phyloP scores from a whole-genome alignment of 2,329 filamentous ascomycete species.

The Aureobasidium sp. region DNA sequence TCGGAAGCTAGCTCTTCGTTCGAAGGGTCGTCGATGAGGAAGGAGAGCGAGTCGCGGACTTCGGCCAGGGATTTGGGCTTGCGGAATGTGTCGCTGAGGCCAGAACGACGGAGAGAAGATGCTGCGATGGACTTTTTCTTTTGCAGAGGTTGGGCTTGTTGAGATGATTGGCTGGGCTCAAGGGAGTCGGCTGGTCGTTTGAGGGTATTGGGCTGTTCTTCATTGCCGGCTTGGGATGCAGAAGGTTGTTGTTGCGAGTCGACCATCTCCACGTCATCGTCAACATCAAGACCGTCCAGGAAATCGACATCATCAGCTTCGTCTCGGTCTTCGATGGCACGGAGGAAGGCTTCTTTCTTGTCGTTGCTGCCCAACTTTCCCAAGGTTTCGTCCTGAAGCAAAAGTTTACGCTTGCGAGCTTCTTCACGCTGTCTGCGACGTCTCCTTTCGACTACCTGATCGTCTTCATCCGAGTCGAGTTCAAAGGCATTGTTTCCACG shows the following conservation, averaged over 20 bases:
- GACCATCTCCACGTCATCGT: slow-evolving; percentile 31
- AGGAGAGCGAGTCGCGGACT: slow-evolving; percentile 74
- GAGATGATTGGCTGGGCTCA: not conserved
- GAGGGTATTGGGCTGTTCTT: slow-evolving; percentile 15
- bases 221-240: not conserved
- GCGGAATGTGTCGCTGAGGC: slow-evolving; percentile 32
- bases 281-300: slow-evolving; percentile 46
- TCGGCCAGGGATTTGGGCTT: slow-evolving; percentile 70
- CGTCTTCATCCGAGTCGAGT: slow-evolving; percentile 76
- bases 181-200: slow-evolving; percentile 28
- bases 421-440: slow-evolving; percentile 80
- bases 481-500: slow-evolving; percentile 58
- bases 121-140: not conserved
- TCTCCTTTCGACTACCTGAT: slow-evolving; percentile 63
- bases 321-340: slow-evolving; percentile 75
- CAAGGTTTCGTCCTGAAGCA: slow-evolving; percentile 81
- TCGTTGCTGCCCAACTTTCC: slow-evolving; percentile 57
- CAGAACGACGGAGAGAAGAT: slow-evolving; percentile 5
- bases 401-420: slow-evolving; percentile 79
- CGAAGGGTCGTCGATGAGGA: slow-evolving; percentile 61
- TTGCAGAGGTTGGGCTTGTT: not conserved
- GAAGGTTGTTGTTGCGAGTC: slow-evolving; percentile 29
- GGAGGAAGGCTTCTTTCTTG: slow-evolving; percentile 81
- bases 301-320: slow-evolving; percentile 62
- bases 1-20: slow-evolving; percentile 46